Conservation (phyloP, 805 yeast species). For the Candida sphagnicola region DNA sequence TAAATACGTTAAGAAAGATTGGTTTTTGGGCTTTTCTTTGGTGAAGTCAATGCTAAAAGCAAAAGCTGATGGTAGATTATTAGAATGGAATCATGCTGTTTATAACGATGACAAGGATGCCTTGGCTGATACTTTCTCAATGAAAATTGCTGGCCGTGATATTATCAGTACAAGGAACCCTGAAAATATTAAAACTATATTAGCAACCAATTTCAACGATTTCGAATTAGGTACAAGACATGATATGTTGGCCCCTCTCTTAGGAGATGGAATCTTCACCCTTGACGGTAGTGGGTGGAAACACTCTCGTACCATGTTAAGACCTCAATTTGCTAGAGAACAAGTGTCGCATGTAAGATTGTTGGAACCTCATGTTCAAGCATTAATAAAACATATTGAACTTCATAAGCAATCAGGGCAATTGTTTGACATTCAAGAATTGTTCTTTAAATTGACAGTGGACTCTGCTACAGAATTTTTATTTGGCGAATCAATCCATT, state of each 20-base stretch:
- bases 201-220: slow-evolving; percentile 37
- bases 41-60: slow-evolving; percentile 11
- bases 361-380: slow-evolving; percentile 29
- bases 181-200: slow-evolving; percentile 33
- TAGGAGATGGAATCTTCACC: slow-evolving; percentile 40
- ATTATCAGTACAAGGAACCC: slow-evolving; percentile 29
- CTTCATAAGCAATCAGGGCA: slow-evolving; percentile 15
- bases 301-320: slow-evolving; percentile 32
- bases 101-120: slow-evolving; percentile 9
- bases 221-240: slow-evolving; percentile 33
- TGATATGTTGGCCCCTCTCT: slow-evolving; percentile 25
- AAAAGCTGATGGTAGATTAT: slow-evolving; percentile 20
- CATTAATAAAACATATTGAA: slow-evolving; percentile 21
- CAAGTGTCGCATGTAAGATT: slow-evolving; percentile 31
- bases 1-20: neutral
- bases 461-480: slow-evolving; percentile 41
- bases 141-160: slow-evolving; percentile 14
- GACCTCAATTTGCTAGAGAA: slow-evolving; percentile 40
- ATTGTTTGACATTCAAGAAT: slow-evolving; percentile 29
- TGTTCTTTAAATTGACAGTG: slow-evolving; percentile 32
- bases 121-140: slow-evolving; percentile 6
- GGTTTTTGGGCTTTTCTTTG: slow-evolving; percentile 1
- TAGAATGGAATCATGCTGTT: slow-evolving; percentile 11
- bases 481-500: slow-evolving; percentile 34
- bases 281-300: slow-evolving; percentile 39